phyloP scores from a whole-genome alignment of 2,329 filamentous ascomycete species.

The Fragosphaeria purpurea region DNA sequence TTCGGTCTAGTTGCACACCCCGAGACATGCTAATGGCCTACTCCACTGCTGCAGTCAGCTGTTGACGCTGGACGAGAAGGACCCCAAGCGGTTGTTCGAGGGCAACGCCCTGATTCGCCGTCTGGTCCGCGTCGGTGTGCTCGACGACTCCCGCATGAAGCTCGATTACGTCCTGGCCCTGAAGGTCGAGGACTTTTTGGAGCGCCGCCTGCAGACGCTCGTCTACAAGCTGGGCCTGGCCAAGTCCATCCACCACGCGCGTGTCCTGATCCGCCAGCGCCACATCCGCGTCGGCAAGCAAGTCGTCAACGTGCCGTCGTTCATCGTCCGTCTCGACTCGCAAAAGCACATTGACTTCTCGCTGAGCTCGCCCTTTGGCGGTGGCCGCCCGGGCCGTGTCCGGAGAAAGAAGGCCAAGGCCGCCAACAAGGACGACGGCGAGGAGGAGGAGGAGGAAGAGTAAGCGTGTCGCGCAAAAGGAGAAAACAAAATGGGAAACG shows the following conservation, averaged over 20 bases:
- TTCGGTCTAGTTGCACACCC: too few species aligned
- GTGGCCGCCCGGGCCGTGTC: slow-evolving; percentile 93
- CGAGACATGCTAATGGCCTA: too few species aligned
- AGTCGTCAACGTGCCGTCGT: slow-evolving; percentile 99
- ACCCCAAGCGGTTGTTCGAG: slow-evolving; percentile 99
- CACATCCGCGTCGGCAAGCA: slow-evolving; percentile 99
- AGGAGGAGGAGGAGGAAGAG: slow-evolving; percentile 69
- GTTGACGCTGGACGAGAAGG: slow-evolving; percentile 99
- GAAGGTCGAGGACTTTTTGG: slow-evolving; percentile 99
- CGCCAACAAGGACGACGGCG: slow-evolving; percentile 73
- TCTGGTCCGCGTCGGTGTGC: slow-evolving; percentile 98
- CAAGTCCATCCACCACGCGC: slow-evolving; percentile 99
- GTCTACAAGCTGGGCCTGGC: slow-evolving; percentile 99
- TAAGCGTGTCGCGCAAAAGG: neutral
- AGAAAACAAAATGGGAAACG: neutral
- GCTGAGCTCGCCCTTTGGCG: slow-evolving; percentile 93
- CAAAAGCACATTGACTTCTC: slow-evolving; percentile 99
- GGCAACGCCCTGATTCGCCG: slow-evolving; percentile 99
- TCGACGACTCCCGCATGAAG: slow-evolving; percentile 99
- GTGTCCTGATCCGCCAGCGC: slow-evolving; percentile 98
- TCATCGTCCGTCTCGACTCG: slow-evolving; percentile 98
- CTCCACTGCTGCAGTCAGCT: slow-evolving; percentile 63
- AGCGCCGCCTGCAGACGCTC: slow-evolving; percentile 98
- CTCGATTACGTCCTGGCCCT: slow-evolving; percentile 99
- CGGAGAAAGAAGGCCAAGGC: slow-evolving; percentile 99